Percentiles rank a stretch among this genome's conserved stretches.
phyloP scores from a whole-genome alignment of 257 asterid species.

The Solanum ossicruentum region DNA sequence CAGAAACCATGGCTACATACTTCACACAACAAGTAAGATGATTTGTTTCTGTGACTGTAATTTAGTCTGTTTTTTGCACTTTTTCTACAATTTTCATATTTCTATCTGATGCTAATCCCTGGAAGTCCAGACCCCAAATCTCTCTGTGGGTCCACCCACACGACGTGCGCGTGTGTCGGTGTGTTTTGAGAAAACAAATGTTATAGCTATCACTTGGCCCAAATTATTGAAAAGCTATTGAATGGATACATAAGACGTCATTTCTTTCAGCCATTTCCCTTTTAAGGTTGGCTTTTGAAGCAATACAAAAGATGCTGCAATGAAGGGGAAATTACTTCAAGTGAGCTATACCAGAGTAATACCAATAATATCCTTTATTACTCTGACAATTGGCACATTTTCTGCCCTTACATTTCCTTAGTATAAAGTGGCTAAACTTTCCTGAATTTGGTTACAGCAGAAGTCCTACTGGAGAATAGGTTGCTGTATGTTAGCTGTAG shows the following conservation, averaged over 20 bases:
- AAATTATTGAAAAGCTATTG: neutral
- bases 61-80: neutral
- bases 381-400: neutral
- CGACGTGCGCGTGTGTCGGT: neutral
- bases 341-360: neutral
- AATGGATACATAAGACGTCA: neutral
- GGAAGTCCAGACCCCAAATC: neutral
- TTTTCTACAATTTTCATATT: neutral
- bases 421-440: neutral
- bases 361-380: neutral
- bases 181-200: neutral
- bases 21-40: constrained; percentile 63
- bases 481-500: neutral
- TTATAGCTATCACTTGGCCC: neutral
- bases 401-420: neutral
- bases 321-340: neutral
- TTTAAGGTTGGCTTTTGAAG: neutral
- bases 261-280: neutral
- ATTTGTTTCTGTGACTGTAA: neutral
- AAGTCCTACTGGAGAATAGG: neutral
- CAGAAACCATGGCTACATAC: constrained; percentile 49
- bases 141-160: neutral
- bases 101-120: neutral
- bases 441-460: neutral
- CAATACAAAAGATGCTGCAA: neutral